A percentile compares a stretch with the other conserved stretches of the same genome.
Evolutionary conservation across 768 basidiomycete species (phyloP).

Genomic region (Panus rudis): DNA sequence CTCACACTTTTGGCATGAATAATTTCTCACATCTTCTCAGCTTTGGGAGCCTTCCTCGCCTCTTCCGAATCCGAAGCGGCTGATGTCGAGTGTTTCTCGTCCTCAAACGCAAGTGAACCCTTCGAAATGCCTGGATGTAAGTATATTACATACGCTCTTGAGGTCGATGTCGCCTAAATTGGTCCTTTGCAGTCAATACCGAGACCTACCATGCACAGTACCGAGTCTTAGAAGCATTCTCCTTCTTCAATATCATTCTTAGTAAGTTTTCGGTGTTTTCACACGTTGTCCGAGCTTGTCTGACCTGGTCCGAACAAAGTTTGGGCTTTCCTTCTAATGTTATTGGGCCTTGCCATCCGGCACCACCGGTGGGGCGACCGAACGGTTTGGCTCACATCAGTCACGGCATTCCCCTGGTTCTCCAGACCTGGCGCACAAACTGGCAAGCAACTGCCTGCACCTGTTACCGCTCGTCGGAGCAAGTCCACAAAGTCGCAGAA

Average conservation of each 20-base stretch:
- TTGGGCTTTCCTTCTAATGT: conserved; percentile 39
- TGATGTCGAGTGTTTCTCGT: conserved; percentile 75
- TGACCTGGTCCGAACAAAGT: conserved; percentile 30
- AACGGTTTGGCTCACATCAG: conserved; percentile 62
- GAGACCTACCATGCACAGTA: conserved; percentile 89
- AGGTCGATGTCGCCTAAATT: not conserved
- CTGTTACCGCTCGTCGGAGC: conserved; percentile 26
- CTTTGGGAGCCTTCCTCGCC: conserved; percentile 64
- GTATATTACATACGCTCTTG: conserved; percentile 21
- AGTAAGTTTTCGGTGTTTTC: conserved; percentile 34
- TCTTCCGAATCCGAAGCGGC: conserved; percentile 74
- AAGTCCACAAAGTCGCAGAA: not conserved
- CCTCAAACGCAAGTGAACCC: conserved; percentile 44
- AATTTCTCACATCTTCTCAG: conserved; percentile 28
- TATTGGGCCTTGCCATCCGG: conserved; percentile 37
- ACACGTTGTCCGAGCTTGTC: conserved; percentile 3
- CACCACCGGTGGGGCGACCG: conserved; percentile 36
- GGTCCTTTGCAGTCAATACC: conserved; percentile 53
- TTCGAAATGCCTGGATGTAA: conserved; percentile 62
- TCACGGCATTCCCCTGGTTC: conserved; percentile 72
- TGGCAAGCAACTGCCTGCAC: conserved; percentile 34
- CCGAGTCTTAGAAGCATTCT: conserved; percentile 73
- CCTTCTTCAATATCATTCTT: conserved; percentile 68
- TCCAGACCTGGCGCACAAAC: conserved; percentile 24
- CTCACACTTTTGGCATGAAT: not conserved